These are phyloP conservation scores for Stentor roeselii DNA, from an alignment of 73 alveolate genomes.

Conservation along the genomic window DNA sequence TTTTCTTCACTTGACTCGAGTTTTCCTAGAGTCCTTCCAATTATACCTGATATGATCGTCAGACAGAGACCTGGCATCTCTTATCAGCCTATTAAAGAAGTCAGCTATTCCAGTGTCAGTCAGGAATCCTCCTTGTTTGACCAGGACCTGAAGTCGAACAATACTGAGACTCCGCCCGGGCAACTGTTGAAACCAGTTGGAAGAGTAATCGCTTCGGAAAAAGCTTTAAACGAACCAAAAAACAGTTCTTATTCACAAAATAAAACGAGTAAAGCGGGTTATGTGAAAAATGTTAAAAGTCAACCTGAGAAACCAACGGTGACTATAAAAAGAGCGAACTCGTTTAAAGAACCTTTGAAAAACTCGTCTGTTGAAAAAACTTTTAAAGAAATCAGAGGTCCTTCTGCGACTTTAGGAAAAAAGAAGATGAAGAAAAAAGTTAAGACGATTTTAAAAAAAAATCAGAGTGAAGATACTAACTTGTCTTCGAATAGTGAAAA, in stretches of 20 bases:
- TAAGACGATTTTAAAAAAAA: slow-evolving; percentile 6
- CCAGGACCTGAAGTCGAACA: too few relatives aligned
- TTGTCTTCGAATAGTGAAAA: not conserved
- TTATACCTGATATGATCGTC: not conserved
- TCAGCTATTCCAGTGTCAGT: not conserved
- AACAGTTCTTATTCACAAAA: not conserved
- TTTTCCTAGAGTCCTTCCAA: not conserved
- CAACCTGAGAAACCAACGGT: not conserved
- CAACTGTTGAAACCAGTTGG: too few relatives aligned
- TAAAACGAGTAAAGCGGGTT: not conserved
- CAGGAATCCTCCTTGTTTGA: not conserved
- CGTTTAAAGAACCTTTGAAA: not conserved
- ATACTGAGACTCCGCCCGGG: not conserved
- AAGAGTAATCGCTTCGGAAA: not conserved
- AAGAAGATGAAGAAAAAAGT: not conserved
- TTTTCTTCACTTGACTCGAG: too few relatives aligned
- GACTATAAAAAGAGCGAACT: not conserved
- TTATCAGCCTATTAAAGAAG: not conserved
- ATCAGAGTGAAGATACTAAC: not conserved
- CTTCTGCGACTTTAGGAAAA: too few relatives aligned
- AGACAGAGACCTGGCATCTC: slow-evolving; percentile 23
- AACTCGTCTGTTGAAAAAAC: too few relatives aligned
- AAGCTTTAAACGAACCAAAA: not conserved
- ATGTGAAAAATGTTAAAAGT: not conserved
- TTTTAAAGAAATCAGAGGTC: too few relatives aligned